Base-by-base conservation (phyloP, 2,329 filamentous ascomycete species). In the Cladophialophora immunda region DNA sequence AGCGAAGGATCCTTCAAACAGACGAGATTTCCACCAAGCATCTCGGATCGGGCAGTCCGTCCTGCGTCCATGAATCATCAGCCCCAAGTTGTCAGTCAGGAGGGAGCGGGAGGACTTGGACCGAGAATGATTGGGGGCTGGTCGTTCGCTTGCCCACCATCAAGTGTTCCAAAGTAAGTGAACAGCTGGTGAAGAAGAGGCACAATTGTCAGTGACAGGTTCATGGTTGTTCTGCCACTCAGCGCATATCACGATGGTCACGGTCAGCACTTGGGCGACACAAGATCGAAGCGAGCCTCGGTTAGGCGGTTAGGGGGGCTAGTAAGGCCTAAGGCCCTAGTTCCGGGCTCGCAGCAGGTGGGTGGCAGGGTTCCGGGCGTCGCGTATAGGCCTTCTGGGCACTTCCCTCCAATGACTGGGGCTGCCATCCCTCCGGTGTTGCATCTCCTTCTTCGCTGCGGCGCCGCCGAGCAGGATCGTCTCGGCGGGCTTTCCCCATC, bases 221-320 rank as follows among this genome's bases (percentile, higher is more conserved):
- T n/a, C n/a, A n/a, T 8, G n/a, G 32, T 38, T n/a, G 27, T 32
- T 36, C 4, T 52, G 11, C 22, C 58, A 9, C 3, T 61, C 27
- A 27, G 27, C 36, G 45, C 58, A 52, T 54, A 50, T 61, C 36
- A 61, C 36, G 32, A 38, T 41, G 19, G 29, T 47, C 45, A 50
- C 11, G 25, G 45, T 50, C 19, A 50, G 45, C 45, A 50, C 47
- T 32, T 53, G 19, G 58, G 58, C 19, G 5, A 59, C 57, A 50
- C 36, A 59, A 59, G 57, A 47, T 62, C 62, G 62, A 64, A 64
- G 38, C 62, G 62, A 64, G 32, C 62, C 55, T 56, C 54, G 62
- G 55, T 45, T 54, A 58, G 22, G 32, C 32, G 34, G 41, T 29
- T 55, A 22, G 2, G 32, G 7, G 32, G 32, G 2, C 32, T 34